Conservation (phyloP, 768 basidiomycete species). For the Pulveroboletus sp. region DNA sequence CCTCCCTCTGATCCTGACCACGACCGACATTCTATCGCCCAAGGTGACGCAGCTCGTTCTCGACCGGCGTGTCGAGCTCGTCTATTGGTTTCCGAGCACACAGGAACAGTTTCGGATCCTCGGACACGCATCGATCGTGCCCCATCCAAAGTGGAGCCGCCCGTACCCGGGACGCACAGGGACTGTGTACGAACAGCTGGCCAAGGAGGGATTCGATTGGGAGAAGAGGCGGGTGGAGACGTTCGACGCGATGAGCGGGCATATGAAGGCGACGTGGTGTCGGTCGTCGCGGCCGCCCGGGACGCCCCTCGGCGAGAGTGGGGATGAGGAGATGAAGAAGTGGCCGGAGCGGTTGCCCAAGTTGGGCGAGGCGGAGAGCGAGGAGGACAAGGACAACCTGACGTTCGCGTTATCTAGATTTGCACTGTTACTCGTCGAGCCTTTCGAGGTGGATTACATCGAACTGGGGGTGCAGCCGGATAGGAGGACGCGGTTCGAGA, state of each 20-base stretch:
- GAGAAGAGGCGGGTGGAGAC: constrained; percentile 55
- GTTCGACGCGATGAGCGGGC: constrained; percentile 55
- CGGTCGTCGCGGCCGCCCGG: constrained; percentile 70
- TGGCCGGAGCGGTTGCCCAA: constrained; percentile 60
- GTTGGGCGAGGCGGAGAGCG: constrained; percentile 41
- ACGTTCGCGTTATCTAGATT: constrained; percentile 61
- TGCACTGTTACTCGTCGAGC: constrained; percentile 68
- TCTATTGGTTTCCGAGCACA: constrained; percentile 69
- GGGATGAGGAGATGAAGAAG: constrained; percentile 52
- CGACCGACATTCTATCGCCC: constrained; percentile 70
- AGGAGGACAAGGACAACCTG: constrained; percentile 44
- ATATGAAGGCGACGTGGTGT: constrained; percentile 71
- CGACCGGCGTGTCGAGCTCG: constrained; percentile 47
- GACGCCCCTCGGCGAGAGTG: constrained; percentile 42
- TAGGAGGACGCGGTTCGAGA: constrained; percentile 51
- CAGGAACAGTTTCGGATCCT: constrained; percentile 72
- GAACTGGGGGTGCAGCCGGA: constrained; percentile 59
- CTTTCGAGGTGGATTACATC: constrained; percentile 62
- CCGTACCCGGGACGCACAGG: constrained; percentile 15
- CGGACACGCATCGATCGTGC: constrained; percentile 54
- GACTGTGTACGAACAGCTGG: constrained; percentile 33
- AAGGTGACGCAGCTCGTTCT: constrained; percentile 59
- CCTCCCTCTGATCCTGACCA: constrained; percentile 59
- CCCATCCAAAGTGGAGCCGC: constrained; percentile 35
- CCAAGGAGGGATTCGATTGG: constrained; percentile 47